Conservation (phyloP, 1,284 basidiomycete genomes). For the Agroathelia rolfsii region DNA sequence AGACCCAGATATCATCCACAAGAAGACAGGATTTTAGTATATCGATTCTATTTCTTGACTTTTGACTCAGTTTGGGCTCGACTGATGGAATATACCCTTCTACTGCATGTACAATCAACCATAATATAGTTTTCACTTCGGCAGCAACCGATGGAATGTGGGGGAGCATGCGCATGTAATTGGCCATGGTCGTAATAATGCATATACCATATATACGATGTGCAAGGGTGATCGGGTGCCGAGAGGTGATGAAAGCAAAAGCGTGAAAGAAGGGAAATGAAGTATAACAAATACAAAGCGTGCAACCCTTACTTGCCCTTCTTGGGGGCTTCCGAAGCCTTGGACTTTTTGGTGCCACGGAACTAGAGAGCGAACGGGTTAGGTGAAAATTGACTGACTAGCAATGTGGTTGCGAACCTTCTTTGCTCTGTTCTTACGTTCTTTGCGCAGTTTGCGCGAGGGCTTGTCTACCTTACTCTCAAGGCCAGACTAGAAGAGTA, state of each 20-base stretch:
- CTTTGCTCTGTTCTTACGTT: conserved; percentile 99
- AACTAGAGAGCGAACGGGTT: conserved; percentile 35
- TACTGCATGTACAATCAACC: conserved; percentile 22
- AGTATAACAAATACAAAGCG: conserved; percentile 13
- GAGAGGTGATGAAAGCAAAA: conserved; percentile 29
- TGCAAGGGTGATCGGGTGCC: conserved; percentile 22
- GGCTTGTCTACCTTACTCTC: conserved; percentile 81
- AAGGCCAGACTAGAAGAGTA: conserved; percentile 63
- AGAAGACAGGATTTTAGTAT: conserved; percentile 68
- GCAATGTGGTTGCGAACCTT: conserved; percentile 49
- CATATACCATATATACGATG: conserved; percentile 32
- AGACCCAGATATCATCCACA: conserved; percentile 96
- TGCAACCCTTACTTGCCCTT: conserved; percentile 66
- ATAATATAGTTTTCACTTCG: conserved; percentile 10
- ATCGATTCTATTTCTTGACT: conserved; percentile 9
- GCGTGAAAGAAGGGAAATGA: conserved; percentile 16
- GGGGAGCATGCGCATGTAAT: conserved; percentile 34
- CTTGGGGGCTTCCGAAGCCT: conserved; percentile 84
- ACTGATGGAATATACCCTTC: conserved; percentile 5
- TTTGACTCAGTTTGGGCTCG: conserved; percentile 8
- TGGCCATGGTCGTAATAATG: conserved; percentile 22
- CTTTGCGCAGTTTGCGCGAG: conserved; percentile 97
- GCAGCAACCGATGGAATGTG: conserved; percentile 25
- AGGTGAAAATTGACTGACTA: conserved; percentile 7
- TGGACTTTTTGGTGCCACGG: conserved; percentile 87